Conservation (phyloP, 345 rosid species). For the Hypericum perforatum region DNA sequence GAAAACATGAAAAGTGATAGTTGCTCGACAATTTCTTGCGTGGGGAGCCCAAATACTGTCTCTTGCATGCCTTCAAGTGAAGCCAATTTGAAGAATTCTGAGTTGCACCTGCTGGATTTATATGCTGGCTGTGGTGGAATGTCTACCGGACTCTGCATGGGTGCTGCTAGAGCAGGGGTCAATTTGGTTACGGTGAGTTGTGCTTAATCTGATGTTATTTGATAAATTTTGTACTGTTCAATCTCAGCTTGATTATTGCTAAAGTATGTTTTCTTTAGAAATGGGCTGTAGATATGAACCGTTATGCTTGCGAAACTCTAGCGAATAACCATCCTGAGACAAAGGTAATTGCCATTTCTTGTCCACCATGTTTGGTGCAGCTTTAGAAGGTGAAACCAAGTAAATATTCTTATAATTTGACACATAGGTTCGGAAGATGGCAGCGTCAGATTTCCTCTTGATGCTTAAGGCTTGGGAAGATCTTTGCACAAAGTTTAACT, state of each 20-base stretch:
- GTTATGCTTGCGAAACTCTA: conserved; percentile 47
- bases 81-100: no score
- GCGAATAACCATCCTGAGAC: conserved; percentile 54
- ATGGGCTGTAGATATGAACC: conserved; percentile 72
- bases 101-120: conserved; percentile 37
- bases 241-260: neutral
- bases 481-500: conserved; percentile 37
- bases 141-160: conserved; percentile 77
- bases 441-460: conserved; percentile 47
- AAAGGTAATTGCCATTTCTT: conserved; percentile 21
- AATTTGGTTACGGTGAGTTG: conserved; percentile 51
- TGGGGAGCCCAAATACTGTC: conserved; percentile 14
- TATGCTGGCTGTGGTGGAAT: conserved; percentile 87
- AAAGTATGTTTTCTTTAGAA: conserved; percentile 17
- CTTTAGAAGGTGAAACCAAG: neutral
- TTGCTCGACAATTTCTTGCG: conserved; percentile 11
- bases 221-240: neutral
- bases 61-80: neutral
- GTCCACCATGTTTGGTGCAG: neutral
- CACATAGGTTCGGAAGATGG: conserved; percentile 55
- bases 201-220: neutral
- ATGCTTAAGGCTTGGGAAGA: conserved; percentile 55
- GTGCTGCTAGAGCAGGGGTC: conserved; percentile 42
- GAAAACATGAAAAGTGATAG: conserved; percentile 9
- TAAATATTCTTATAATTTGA: neutral